Evolutionary conservation across 2,329 filamentous ascomycete genomes (phyloP).

Genomic region (Cladosporium phlei): DNA sequence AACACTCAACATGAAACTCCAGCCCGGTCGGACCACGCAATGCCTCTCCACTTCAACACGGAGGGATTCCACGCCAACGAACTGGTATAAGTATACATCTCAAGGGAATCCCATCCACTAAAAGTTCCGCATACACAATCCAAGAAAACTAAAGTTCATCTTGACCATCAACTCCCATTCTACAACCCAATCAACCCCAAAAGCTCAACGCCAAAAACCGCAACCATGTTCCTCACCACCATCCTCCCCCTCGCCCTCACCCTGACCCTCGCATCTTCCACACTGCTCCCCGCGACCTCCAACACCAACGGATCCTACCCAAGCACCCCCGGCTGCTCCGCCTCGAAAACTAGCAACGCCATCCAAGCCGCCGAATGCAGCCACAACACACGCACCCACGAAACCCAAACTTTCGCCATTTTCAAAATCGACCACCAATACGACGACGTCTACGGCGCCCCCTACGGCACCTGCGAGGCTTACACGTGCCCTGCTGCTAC

Average conservation of each 20-base stretch:
- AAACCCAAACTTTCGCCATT: constrained; percentile 37
- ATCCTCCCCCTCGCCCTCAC: constrained; percentile 13
- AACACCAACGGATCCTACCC: constrained; percentile 36
- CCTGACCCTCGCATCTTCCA: constrained; percentile 28
- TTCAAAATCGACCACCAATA: constrained; percentile 45
- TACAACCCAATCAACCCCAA: background rate
- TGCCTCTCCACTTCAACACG: background rate
- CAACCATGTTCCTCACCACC: constrained; percentile 11
- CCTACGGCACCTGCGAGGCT: constrained; percentile 45
- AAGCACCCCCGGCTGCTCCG: constrained; percentile 25
- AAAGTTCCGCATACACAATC: background rate
- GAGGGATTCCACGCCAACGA: background rate
- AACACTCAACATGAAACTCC: constrained; percentile 8
- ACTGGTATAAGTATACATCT: too few species aligned
- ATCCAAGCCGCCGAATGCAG: constrained; percentile 43
- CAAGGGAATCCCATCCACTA: background rate
- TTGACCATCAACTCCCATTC: background rate
- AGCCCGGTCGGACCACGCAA: background rate
- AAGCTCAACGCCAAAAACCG: background rate
- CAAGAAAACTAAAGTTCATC: too few species aligned
- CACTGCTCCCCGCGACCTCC: constrained; percentile 34
- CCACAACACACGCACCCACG: constrained; percentile 37
- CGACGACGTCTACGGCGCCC: constrained; percentile 40
- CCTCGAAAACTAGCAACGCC: constrained; percentile 31
- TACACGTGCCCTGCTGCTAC: constrained; percentile 39